These are phyloP conservation scores for Pseudonectria buxi DNA, from an alignment of 2,329 filamentous ascomycete genomes.

Conservation along the genomic window DNA sequence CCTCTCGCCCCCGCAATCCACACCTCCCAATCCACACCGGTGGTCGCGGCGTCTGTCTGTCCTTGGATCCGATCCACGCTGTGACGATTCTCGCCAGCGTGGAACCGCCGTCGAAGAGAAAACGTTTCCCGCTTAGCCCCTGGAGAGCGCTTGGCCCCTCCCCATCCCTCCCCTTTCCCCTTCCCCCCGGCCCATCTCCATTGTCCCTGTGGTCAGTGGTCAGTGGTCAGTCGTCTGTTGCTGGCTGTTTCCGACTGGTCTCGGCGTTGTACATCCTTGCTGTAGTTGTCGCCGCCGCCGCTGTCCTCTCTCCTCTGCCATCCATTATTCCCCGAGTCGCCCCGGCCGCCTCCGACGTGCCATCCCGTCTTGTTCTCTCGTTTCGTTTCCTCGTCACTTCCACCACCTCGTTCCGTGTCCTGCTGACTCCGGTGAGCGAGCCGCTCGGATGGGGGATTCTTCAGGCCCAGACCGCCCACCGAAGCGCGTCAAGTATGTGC, in stretches of 20 bases:
- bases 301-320: conserved; percentile 1
- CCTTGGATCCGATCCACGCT: conserved; percentile 22
- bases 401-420: conserved; percentile 8
- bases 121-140: conserved; percentile 9
- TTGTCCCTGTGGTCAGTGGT: conserved; percentile 6
- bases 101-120: conserved; percentile 12
- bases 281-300: not conserved
- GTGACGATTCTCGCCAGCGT: conserved; percentile 19
- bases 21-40: conserved; percentile 20
- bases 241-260: not conserved
- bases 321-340: conserved; percentile 10
- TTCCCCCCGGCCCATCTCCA: conserved; percentile 10
- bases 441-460: conserved; percentile 19
- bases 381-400: not conserved
- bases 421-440: conserved; percentile 8
- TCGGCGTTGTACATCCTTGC: conserved; percentile 2
- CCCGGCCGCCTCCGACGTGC: conserved; percentile 17
- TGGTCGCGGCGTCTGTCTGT: conserved; percentile 17
- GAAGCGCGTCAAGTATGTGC: conserved; percentile 23
- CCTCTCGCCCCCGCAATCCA: conserved; percentile 19
- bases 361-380: conserved; percentile 16
- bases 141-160: not conserved
- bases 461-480: conserved; percentile 19
- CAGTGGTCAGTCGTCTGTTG: conserved; percentile 10
- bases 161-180: conserved; percentile 1